These are phyloP conservation scores for Stagonosporopsis tanaceti DNA, from an alignment of 2,329 filamentous ascomycete genomes.

Conservation along the genomic window DNA sequence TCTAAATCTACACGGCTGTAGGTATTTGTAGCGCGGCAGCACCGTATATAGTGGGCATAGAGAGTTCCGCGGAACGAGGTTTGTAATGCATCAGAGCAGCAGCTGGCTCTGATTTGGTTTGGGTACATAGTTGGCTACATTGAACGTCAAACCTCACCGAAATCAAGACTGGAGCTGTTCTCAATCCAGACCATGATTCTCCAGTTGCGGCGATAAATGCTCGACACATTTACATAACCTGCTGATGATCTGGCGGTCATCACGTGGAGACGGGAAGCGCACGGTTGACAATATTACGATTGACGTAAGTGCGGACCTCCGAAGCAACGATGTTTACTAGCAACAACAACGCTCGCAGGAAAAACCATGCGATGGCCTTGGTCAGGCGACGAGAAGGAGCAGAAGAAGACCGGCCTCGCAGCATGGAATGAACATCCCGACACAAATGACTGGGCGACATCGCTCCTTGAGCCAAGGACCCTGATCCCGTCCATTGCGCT, in stretches of 20 bases:
- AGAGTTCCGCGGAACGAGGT: neutral
- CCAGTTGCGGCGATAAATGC: neutral
- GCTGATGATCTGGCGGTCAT: neutral
- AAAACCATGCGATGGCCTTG: constrained; percentile 54
- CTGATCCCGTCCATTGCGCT: constrained; percentile 63
- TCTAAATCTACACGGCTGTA: neutral
- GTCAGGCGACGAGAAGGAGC: constrained; percentile 45
- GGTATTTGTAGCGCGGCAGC: neutral
- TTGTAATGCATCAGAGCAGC: neutral
- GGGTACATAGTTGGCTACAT: neutral
- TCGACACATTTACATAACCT: neutral
- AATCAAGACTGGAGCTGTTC: neutral
- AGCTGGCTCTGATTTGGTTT: neutral
- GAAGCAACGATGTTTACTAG: constrained; percentile 20
- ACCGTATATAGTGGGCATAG: neutral
- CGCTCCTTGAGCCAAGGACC: constrained; percentile 63
- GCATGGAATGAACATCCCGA: constrained; percentile 53
- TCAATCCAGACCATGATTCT: neutral
- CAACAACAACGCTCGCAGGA: constrained; percentile 30
- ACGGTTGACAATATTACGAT: constrained; percentile 6
- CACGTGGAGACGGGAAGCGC: constrained; percentile 12
- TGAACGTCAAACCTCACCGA: neutral
- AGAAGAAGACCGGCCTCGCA: constrained; percentile 45
- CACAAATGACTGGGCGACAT: constrained; percentile 59
- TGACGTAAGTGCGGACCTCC: constrained; percentile 18